Percentiles rank a stretch among this genome's conserved stretches.
Conservation (phyloP, 2,329 filamentous ascomycete genomes). For the Colletotrichum sp. region DNA sequence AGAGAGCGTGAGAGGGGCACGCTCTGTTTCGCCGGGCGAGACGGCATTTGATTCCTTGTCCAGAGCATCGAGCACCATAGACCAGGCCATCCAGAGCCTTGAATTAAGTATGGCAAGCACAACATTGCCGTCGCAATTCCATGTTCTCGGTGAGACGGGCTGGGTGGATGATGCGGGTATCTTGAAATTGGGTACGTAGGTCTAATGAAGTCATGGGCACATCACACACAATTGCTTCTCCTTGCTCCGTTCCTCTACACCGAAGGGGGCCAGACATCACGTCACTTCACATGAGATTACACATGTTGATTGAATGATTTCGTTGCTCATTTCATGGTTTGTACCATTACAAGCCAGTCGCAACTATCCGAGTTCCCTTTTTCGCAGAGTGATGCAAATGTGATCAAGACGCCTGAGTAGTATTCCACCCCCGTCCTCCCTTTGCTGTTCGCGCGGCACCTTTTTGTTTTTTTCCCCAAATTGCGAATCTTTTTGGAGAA, state of each 20-base stretch:
- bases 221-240: background rate
- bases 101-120: constrained; percentile 9
- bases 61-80: constrained; percentile 15
- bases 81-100: constrained; percentile 7
- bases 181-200: background rate
- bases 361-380: constrained; percentile 24
- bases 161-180: background rate
- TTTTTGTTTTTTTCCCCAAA: constrained; percentile 1
- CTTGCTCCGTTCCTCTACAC: background rate
- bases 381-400: constrained; percentile 26
- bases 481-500: constrained; percentile 4
- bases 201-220: background rate
- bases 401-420: constrained; percentile 26
- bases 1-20: background rate
- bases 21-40: background rate
- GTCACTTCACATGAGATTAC: background rate
- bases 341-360: constrained; percentile 24
- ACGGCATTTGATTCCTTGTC: background rate
- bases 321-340: constrained; percentile 25
- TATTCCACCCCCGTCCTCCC: constrained; percentile 22
- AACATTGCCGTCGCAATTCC: background rate
- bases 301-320: constrained; percentile 19
- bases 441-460: constrained; percentile 10
- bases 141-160: background rate
- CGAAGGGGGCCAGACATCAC: background rate